phyloP scores from a whole-genome alignment of 2,329 filamentous ascomycete genomes.

The Xylaria sp. region DNA sequence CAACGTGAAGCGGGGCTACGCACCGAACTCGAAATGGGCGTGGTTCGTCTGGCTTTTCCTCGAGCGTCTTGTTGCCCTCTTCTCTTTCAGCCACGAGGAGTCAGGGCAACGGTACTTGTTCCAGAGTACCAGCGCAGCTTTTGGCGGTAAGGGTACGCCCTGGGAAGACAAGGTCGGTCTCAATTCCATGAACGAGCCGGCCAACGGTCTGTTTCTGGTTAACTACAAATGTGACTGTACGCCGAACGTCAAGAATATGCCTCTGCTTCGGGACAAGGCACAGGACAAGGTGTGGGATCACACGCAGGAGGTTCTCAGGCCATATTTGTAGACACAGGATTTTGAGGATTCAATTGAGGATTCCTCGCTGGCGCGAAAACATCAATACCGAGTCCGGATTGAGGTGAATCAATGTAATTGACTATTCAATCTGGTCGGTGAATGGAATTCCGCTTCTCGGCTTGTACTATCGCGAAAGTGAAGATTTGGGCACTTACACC shows the following conservation, averaged over 20 bases:
- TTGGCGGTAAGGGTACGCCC: conserved; percentile 50
- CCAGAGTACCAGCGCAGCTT: conserved; percentile 51
- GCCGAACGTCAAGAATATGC: conserved; percentile 48
- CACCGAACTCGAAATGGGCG: conserved; percentile 42
- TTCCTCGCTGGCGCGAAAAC: neutral
- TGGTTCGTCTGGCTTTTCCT: conserved; percentile 52
- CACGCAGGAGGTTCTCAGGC: conserved; percentile 49
- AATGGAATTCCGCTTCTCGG: too few relatives aligned
- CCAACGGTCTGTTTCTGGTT: conserved; percentile 51
- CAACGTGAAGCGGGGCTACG: conserved; percentile 48
- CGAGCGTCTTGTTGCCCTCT: conserved; percentile 48
- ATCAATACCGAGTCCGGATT: neutral
- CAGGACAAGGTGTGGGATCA: conserved; percentile 50
- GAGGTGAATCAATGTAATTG: too few relatives aligned
- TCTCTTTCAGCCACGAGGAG: conserved; percentile 48
- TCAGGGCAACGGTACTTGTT: conserved; percentile 52
- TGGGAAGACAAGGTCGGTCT: conserved; percentile 49
- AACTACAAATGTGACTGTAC: conserved; percentile 50
- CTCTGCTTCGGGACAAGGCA: conserved; percentile 47
- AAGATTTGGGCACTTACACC: too few relatives aligned
- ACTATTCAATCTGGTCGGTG: too few relatives aligned
- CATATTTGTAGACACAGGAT: conserved; percentile 28
- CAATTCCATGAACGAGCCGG: conserved; percentile 45
- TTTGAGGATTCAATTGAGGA: neutral
- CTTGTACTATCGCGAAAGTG: too few relatives aligned